Percentiles rank a stretch among this genome's conserved stretches.
Conservation (phyloP, 208 protist genomes). For the Trypanosoma grayi region DNA sequence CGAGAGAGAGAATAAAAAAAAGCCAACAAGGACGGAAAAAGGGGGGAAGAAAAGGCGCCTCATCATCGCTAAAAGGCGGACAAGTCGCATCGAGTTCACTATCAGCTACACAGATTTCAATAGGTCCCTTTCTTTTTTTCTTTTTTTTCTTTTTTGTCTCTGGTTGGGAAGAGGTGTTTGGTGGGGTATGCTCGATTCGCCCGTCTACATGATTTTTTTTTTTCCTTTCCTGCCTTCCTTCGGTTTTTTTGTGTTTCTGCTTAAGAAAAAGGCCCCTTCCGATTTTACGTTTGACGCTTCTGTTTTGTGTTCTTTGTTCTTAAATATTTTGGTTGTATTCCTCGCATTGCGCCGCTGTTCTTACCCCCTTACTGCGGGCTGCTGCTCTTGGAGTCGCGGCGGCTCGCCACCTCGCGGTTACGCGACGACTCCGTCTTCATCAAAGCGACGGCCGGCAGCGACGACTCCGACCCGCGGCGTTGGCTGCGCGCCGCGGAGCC, state of each 20-base stretch:
- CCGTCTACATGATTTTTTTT: not conserved
- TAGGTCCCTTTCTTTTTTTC: not conserved
- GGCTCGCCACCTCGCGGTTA: constrained; percentile 4
- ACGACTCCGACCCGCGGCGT: not conserved
- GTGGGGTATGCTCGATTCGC: not conserved
- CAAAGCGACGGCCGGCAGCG: not conserved
- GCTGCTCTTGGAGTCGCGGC: constrained; percentile 29
- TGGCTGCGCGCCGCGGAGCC: not conserved
- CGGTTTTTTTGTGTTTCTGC: not conserved
- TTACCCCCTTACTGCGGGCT: constrained; percentile 4
- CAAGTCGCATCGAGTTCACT: not conserved
- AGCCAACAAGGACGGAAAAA: too few species aligned
- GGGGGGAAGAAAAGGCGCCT: too few species aligned
- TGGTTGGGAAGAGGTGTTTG: not conserved
- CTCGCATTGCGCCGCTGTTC: not conserved
- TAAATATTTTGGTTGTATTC: too few species aligned
- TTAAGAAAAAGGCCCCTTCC: too few species aligned
- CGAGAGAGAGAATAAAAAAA: too few species aligned
- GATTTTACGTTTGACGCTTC: too few species aligned
- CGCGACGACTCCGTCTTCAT: constrained; percentile 5
- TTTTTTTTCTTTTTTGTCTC: not conserved
- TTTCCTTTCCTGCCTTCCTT: not conserved
- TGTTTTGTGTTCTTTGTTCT: too few species aligned
- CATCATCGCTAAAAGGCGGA: too few species aligned
- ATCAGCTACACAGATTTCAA: not conserved